phyloP scores from a whole-genome alignment of 768 basidiomycete species.

The Xerocomus potaroensis region DNA sequence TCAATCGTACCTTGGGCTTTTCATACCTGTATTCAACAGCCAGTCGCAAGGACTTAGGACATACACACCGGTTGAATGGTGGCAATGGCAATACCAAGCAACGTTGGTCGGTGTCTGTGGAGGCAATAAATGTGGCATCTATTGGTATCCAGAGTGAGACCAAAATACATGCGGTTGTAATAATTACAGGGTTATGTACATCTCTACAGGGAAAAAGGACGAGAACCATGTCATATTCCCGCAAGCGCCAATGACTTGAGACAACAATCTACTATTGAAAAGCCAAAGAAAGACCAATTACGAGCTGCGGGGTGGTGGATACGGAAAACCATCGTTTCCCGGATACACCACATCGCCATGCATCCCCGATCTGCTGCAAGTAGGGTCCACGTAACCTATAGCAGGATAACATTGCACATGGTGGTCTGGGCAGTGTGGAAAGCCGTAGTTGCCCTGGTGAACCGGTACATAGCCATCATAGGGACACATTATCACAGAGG shows the following conservation, averaged over 20 bases:
- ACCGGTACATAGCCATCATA: conserved; percentile 4
- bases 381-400: conserved; percentile 6
- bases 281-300: conserved; percentile 1
- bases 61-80: too few relatives aligned
- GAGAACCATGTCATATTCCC: conserved; percentile 8
- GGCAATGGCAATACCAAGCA: too few relatives aligned
- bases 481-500: background rate
- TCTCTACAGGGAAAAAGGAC: conserved; percentile 4
- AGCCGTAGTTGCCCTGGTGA: conserved; percentile 13
- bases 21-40: too few relatives aligned
- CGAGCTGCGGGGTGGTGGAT: conserved; percentile 3
- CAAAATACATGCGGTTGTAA: conserved; percentile 8
- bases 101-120: too few relatives aligned
- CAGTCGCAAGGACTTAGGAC: too few relatives aligned
- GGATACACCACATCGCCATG: conserved; percentile 14
- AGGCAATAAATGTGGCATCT: too few relatives aligned
- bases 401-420: conserved; percentile 7
- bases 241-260: conserved; percentile 9
- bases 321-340: conserved; percentile 12
- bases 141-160: conserved; percentile 10
- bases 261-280: conserved; percentile 1
- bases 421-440: conserved; percentile 11
- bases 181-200: conserved; percentile 3
- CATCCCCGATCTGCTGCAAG: conserved; percentile 6
- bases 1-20: too few relatives aligned